A percentile compares a stretch with the other conserved stretches of the same genome.
Evolutionary conservation across 306 rosid species (phyloP).

Genomic region (Albizia julibrissin): DNA sequence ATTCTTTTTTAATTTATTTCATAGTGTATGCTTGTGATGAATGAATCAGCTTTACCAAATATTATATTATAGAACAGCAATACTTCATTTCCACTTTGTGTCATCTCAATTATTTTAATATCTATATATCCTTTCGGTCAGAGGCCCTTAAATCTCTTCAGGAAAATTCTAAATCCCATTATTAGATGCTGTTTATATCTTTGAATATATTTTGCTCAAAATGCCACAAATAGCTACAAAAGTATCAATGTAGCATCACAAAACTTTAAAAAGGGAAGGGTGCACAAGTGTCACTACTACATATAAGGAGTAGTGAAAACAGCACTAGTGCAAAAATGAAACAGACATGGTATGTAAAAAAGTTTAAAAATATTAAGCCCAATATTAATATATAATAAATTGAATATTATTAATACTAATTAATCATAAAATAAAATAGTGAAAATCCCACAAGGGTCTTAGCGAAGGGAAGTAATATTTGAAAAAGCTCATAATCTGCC

Average conservation of each 20-base stretch:
- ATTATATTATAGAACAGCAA: constrained; percentile 28
- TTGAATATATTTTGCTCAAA: constrained; percentile 17
- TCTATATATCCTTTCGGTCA: constrained; percentile 11
- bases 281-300: no score
- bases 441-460: no score
- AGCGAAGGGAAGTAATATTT: no score
- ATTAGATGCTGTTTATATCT: constrained; percentile 20
- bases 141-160: constrained; percentile 4
- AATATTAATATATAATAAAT: no score
- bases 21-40: constrained; percentile 6
- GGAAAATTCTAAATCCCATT: constrained; percentile 15
- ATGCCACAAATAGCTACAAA: not conserved
- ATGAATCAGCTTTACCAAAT: constrained; percentile 28
- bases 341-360: no score
- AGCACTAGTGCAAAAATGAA: no score
- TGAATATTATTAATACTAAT: no score
- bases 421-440: no score
- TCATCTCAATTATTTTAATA: not conserved
- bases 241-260: not conserved
- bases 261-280: not conserved
- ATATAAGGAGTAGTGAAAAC: no score
- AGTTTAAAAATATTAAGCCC: no score
- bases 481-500: no score
- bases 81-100: constrained; percentile 1
- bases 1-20: not conserved